These are phyloP conservation scores for Butyriboletus loyo DNA, from an alignment of 768 basidiomycete species.

Conservation along the genomic window DNA sequence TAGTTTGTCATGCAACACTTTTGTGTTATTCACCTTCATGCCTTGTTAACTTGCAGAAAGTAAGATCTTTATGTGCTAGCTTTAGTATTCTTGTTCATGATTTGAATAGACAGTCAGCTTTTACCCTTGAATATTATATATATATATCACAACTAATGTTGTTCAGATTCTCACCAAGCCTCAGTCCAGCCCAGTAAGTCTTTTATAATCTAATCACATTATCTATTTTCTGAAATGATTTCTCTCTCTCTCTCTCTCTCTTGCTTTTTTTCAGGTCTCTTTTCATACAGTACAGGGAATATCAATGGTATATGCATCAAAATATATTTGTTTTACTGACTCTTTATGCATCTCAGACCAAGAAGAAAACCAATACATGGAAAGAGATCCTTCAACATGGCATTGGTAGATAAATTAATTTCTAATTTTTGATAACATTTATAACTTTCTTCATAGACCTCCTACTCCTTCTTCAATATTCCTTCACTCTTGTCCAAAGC, in stretches of 20 bases:
- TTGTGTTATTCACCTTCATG: not conserved
- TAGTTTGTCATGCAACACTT: not conserved
- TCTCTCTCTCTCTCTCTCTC: too few relatives aligned
- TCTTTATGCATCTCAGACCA: not conserved
- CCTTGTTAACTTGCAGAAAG: not conserved
- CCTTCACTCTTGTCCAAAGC: not conserved
- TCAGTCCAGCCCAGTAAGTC: not conserved
- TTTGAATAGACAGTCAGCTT: not conserved
- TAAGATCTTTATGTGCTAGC: not conserved
- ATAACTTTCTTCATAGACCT: not conserved
- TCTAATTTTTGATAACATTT: not conserved
- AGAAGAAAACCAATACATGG: not conserved
- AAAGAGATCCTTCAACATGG: not conserved
- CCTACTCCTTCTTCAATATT: not conserved
- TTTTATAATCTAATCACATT: not conserved
- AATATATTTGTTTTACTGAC: not conserved
- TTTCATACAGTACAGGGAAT: rapidly evolving
- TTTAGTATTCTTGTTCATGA: not conserved
- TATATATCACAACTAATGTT: not conserved
- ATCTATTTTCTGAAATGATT: not conserved
- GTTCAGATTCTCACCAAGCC: not conserved
- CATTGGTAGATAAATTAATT: not conserved
- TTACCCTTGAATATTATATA: not conserved
- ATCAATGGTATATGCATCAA: not conserved
- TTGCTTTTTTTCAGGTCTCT: not conserved